Evolutionary conservation across 768 basidiomycete genomes (phyloP).

Genomic region (Dacryopinax primogenitus): DNA sequence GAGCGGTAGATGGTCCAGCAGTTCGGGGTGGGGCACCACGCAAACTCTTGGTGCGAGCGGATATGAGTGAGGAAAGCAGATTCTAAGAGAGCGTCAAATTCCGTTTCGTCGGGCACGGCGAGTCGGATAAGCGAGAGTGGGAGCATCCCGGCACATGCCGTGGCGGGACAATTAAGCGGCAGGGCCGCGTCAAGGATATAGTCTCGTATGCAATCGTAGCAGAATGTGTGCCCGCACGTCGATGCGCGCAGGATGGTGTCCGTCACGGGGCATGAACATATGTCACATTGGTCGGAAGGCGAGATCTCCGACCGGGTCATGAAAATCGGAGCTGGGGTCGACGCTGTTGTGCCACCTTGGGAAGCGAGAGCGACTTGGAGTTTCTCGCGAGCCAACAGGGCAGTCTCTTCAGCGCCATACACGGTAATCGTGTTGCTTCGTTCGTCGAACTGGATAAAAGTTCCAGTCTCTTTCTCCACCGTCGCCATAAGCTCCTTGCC

Average conservation of each 20-base stretch:
- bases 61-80: slow-evolving; percentile 52
- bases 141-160: background rate
- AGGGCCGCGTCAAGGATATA: slow-evolving; percentile 6
- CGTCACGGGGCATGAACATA: background rate
- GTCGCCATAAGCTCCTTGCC: slow-evolving; percentile 35
- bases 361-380: background rate
- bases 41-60: slow-evolving; percentile 49
- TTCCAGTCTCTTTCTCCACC: slow-evolving; percentile 31
- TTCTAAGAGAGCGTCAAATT: slow-evolving; percentile 44
- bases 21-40: slow-evolving; percentile 68
- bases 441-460: slow-evolving; percentile 33
- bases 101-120: slow-evolving; percentile 16
- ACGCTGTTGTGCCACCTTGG: background rate
- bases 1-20: slow-evolving; percentile 59
- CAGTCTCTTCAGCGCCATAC: slow-evolving; percentile 36
- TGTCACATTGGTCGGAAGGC: slow-evolving; percentile 1
- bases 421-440: slow-evolving; percentile 36
- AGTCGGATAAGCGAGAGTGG: background rate
- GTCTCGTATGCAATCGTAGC: slow-evolving; percentile 5
- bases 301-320: slow-evolving; percentile 2
- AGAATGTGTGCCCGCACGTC: slow-evolving; percentile 2
- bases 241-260: background rate
- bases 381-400: background rate
- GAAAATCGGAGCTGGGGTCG: background rate
- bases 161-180: slow-evolving; percentile 5